Conservation (phyloP, 192 early-diverging fungal species). For the Tieghemiomyces parasiticus region DNA sequence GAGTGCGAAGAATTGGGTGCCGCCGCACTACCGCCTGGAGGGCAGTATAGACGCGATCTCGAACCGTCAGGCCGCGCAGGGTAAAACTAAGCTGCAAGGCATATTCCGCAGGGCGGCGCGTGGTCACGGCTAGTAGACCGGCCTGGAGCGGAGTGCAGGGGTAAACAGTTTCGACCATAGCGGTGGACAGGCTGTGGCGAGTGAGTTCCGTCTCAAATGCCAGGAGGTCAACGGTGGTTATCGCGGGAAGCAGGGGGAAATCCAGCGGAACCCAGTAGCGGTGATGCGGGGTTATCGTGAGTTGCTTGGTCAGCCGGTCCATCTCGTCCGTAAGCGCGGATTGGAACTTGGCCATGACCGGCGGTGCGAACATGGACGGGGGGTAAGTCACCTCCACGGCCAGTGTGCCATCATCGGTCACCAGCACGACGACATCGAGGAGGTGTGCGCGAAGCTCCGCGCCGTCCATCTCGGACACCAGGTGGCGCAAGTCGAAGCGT, state of each 20-base stretch:
- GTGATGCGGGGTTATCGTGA: too few relatives aligned
- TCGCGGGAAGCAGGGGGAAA: background rate
- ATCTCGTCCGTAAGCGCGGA: background rate
- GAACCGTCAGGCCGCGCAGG: background rate
- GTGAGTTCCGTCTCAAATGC: background rate
- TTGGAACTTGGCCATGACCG: background rate
- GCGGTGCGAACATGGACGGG: background rate
- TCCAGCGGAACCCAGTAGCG: constrained; percentile 2
- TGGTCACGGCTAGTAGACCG: background rate
- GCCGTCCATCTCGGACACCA: background rate
- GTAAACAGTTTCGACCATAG: background rate
- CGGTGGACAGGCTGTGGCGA: background rate
- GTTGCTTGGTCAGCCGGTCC: background rate
- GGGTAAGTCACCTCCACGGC: too few relatives aligned
- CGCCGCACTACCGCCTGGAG: background rate
- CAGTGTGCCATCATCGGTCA: too few relatives aligned
- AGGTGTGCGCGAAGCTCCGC: background rate
- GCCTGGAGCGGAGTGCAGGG: background rate
- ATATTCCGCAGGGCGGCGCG: background rate
- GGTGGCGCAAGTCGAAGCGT: background rate
- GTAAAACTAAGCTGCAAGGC: background rate
- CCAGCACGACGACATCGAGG: background rate
- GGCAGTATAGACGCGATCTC: background rate
- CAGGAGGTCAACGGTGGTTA: background rate
- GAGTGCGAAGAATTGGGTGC: constrained; percentile 2